Evolutionary conservation across 345 rosid species (phyloP), one percentile per base, ranked within the genome.

Genomic region (Geranium rotundifolium): DNA sequence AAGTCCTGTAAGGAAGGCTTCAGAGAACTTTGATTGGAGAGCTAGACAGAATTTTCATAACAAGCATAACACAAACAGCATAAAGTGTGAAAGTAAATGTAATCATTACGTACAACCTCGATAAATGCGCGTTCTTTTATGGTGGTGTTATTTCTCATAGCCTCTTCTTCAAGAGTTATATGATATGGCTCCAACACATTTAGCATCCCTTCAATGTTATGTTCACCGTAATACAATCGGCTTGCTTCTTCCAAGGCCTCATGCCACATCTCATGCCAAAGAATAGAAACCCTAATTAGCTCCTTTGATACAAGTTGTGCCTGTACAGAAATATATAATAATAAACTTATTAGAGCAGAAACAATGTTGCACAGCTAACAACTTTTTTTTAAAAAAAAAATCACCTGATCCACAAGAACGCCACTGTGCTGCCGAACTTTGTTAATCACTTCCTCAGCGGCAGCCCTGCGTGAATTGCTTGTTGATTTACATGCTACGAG

Each of bases 201-300:
- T 63, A 93, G 79, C 99, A 93, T 93, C 54, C 90, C 95, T 79
- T 93, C 99, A 73, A 85, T 84, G 77, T 93, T 93, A 71, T 81
- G 96, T 79, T 93, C 99, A 68, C 99, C 97, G 69, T 90, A 93
- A 78, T 80, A 93, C 74, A 93, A 76, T 60, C 99, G 99, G 72
- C 99, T 93, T 59, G 99, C 99, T 83, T 93, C 99, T 88, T 93
- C 99, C 71, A 93, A 68, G 54, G 83, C 95, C 72, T 93, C 99
- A 72, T 93, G 97, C 97, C 99, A 93, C 84, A 75, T 71, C 71
- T 93, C 99, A 75, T 93, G 97, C 99, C 99, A 93, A 71, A 93
- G 99, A 67, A 93, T 93, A 62, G 99, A 91, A 62, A 93, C 97
- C 74, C 99, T 83, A 74, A 93, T 85, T 65, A 93, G 83, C 65